Percentiles rank a stretch among this genome's conserved stretches.
Conservation (phyloP, 2,329 filamentous ascomycete genomes). For the Aspergillus sp. region DNA sequence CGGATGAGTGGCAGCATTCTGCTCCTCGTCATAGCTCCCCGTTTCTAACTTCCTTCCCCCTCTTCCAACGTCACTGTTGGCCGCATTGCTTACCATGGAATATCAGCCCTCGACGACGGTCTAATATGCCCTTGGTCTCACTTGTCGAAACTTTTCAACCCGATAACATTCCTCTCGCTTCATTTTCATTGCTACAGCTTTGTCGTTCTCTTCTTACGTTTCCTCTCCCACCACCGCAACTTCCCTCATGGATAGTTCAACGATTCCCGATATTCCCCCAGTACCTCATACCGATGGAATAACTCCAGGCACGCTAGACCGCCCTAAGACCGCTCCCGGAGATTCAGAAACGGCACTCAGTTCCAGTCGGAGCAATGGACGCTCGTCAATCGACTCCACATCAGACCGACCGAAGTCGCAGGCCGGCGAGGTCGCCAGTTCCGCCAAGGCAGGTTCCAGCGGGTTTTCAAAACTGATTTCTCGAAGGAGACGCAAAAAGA, state of each 20-base stretch:
- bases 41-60: background rate
- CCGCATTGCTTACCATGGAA: background rate
- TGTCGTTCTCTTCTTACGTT: background rate
- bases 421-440: slow-evolving; percentile 35
- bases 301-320: slow-evolving; percentile 33
- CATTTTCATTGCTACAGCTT: background rate
- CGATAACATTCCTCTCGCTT: background rate
- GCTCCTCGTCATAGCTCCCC: too few species aligned
- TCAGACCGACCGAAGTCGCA: slow-evolving; percentile 38
- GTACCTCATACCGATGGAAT: slow-evolving; percentile 35
- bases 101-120: background rate
- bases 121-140: background rate
- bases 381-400: slow-evolving; percentile 38
- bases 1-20: too few species aligned
- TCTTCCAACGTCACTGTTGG: background rate
- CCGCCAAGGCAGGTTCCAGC: slow-evolving; percentile 37
- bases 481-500: slow-evolving; percentile 44
- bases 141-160: background rate
- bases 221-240: background rate
- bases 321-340: slow-evolving; percentile 35
- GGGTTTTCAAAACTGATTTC: slow-evolving; percentile 52
- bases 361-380: slow-evolving; percentile 29
- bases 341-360: slow-evolving; percentile 30
- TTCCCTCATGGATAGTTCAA: slow-evolving; percentile 33
- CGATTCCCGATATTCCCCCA: slow-evolving; percentile 23